A percentile compares a stretch with the other conserved stretches of the same genome.
Evolutionary conservation across 768 basidiomycete species (phyloP).

Genomic region (Kwoniella newhampshirensis): DNA sequence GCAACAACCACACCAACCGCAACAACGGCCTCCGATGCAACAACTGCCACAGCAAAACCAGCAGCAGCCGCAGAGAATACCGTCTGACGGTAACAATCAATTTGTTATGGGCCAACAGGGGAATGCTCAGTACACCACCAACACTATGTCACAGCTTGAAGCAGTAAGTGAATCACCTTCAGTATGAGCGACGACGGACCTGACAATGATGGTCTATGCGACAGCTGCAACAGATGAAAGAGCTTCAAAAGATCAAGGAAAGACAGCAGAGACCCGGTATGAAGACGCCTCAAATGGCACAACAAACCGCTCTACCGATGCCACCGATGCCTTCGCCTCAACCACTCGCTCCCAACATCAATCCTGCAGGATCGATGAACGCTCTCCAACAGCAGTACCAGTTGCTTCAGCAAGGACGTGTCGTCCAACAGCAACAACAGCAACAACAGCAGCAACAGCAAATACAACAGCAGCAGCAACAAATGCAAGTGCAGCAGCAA

Average conservation of each 20-base stretch:
- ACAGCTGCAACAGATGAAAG: slow-evolving; percentile 43
- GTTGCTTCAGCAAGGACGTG: slow-evolving; percentile 24
- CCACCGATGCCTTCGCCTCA: slow-evolving; percentile 31
- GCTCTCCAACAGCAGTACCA: slow-evolving; percentile 12
- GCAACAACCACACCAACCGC: slow-evolving; percentile 9
- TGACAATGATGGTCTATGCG: slow-evolving; percentile 2
- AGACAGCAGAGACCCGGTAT: slow-evolving; percentile 28
- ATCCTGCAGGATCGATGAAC: slow-evolving; percentile 5
- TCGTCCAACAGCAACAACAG: slow-evolving; percentile 18
- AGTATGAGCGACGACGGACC: no score
- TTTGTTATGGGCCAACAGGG: slow-evolving; percentile 13
- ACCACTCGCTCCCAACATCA: slow-evolving; percentile 4
- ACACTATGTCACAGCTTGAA: slow-evolving; percentile 34
- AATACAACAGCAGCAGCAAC: neutral
- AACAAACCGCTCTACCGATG: slow-evolving; percentile 19
- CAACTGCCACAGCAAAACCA: slow-evolving; percentile 5
- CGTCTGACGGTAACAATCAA: slow-evolving; percentile 3
- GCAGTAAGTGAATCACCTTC: slow-evolving; percentile 28
- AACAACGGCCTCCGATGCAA: slow-evolving; percentile 8
- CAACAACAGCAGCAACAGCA: slow-evolving; percentile 7
- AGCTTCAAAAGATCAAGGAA: slow-evolving; percentile 38
- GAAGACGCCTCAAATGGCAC: slow-evolving; percentile 30
- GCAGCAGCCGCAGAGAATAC: slow-evolving; percentile 11
- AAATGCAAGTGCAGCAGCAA: slow-evolving; percentile 5
- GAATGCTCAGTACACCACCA: neutral